phyloP scores from a whole-genome alignment of 116 monocot genomes.

The Phalaenopsis hybrid region DNA sequence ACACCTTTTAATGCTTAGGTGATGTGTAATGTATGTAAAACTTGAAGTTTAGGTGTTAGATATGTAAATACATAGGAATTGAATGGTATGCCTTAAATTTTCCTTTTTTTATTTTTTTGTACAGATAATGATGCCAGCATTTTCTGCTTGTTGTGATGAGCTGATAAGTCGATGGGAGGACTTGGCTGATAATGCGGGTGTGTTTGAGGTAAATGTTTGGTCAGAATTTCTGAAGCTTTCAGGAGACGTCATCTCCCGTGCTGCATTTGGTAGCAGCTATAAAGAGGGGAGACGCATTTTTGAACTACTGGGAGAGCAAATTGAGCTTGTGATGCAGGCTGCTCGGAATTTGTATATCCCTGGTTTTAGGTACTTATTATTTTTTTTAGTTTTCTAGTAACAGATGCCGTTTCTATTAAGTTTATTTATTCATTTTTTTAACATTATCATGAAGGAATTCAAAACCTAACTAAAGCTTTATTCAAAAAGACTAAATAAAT shows the following conservation, averaged over 20 bases:
- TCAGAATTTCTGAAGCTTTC: slow-evolving; percentile 18
- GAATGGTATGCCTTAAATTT: too few relatives aligned
- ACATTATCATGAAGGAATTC: too few relatives aligned
- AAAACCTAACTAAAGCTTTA: too few relatives aligned
- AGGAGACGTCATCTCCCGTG: slow-evolving; percentile 31
- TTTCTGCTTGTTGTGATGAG: slow-evolving; percentile 25
- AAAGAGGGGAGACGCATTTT: slow-evolving; percentile 27
- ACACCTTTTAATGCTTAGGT: too few relatives aligned
- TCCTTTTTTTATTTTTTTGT: neutral
- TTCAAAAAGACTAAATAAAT: too few relatives aligned
- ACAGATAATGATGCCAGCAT: slow-evolving; percentile 25
- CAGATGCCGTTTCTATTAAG: too few relatives aligned
- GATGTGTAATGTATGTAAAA: too few relatives aligned
- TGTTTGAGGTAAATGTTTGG: slow-evolving; percentile 29
- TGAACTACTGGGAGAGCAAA: slow-evolving; percentile 21
- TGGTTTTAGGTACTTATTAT: slow-evolving; percentile 22
- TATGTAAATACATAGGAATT: too few relatives aligned
- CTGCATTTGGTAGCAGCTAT: slow-evolving; percentile 42
- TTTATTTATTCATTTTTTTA: too few relatives aligned
- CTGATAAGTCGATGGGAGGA: slow-evolving; percentile 27
- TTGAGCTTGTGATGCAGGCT: slow-evolving; percentile 9
- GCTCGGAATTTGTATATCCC: slow-evolving; percentile 7
- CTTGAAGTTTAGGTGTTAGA: too few relatives aligned
- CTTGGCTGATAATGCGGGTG: neutral
- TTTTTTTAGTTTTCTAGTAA: too few relatives aligned